Base-by-base conservation (phyloP, 306 rosid species). In the Vicia sativa region DNA sequence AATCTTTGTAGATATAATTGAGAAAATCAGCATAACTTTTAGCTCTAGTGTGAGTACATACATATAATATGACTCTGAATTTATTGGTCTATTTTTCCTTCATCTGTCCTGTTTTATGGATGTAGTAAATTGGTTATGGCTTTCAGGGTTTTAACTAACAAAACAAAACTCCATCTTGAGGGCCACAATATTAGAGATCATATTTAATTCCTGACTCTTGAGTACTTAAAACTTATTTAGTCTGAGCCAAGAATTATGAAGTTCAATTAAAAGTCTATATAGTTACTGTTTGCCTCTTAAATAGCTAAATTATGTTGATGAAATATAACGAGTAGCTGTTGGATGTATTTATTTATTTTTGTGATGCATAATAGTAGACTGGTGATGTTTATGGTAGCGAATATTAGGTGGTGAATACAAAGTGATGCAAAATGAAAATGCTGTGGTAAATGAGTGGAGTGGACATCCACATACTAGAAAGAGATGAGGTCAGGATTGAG, bases 11-110 rank as follows among this genome's bases (percentile, higher is more conserved):
- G 96, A 87, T 74, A 87, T 90, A 78, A 90, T 90, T 46, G 96
- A 90, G 86, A 90, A 90, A 86, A 90, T 90, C 90, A 90, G 95
- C 79, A 80, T 87, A 56, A 90, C 96, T 76, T 87, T 90, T 68
- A 87, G 96, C 80, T 90, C 95, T 16, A 90, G 95, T 62, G 96
- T 90, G 81, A 61, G 96, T 80, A 70, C 67, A 71, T 70, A 14
- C 70, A 61, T 68, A 65, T 65, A 64, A 50, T 45, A 59, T 55
- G 77, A 72, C 61, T 58, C 52, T 62, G 29, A 61, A 53, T 55
- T 9, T 58, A 21, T 56, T 70, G 29, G 68, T 67, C 25, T 14
- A 5, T 49, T 64, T 9, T 75, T 79, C 57, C 42, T 28, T 58
- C 29, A 41, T 34, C 52, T 46, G 62, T 69, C 74, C 21, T 71